Evolutionary conservation across 164 flowering plant species (phyloP), one percentile per base, ranked within the genome.

Genomic region (Nymphaea thermarum): DNA sequence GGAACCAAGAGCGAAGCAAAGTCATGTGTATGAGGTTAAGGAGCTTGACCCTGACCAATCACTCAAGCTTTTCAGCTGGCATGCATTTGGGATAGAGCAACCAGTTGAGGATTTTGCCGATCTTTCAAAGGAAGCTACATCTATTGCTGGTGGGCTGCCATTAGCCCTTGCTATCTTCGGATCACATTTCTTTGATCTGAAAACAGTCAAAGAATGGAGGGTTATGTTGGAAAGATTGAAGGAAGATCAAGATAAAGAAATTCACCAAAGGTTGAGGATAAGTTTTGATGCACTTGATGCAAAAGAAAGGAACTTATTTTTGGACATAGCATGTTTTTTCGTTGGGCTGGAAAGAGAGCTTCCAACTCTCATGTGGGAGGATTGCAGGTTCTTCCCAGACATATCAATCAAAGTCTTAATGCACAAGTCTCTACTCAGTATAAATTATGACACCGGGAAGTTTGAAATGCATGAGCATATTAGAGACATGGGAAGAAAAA

Each of bases 321-420:
- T 65, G 43, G 67, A 65, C n/a, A 43, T 44, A 36, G 77, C 82
- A 2, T 71, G 77, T 44, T 74, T 79, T 60, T 74, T 61, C 43
- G 65, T 45, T 43, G 73, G 75, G n/a, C 16, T 6, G 51, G 59
- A 69, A 2, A 16, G 14, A 43, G 63, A 61, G 4, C 25, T 25
- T n/a, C 59, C 66, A 8, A 42, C 61, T 5, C 47, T 25, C 7
- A 70, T 74, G 12, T 43, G 68, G 25, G 65, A 70, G 17, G 61
- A 10, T 0, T 67, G 76, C 66, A 59, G 44, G 43, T 66, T 67
- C 42, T 47, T 6, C 3, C 55, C 55, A 47, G 12, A 12, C 12
- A 47, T 47, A 2, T 6, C 55, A 4, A 47, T 47, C 12, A 47
- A 47, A 12, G 55, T 4, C 2, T 47, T 4, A 47, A 6, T 47